Evolutionary conservation across 495 filamentous ascomycete species (phyloP), one percentile per base, ranked within the genome.

Genomic region (Aspergillus funiculosus): DNA sequence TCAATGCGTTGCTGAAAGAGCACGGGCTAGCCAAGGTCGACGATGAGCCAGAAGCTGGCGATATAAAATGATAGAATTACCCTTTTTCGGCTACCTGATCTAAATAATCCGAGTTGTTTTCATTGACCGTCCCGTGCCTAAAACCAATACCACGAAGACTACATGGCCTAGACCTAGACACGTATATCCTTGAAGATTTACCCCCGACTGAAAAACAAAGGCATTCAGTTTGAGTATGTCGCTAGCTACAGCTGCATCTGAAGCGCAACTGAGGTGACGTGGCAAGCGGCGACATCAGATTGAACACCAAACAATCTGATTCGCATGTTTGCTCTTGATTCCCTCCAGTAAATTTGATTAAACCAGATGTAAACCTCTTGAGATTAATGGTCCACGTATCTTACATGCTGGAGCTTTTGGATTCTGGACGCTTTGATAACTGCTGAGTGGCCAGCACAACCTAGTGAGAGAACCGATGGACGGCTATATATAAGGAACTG

Each of bases 21-120:
- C 90, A 97, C 61, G 89, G 89, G 59, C 64, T 99, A 63, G 94
- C 89, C 44, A 96, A 94, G 77, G 77, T 83, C 39, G 83, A 90
- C 61, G 82, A 80, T 48, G 82, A 80, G 58, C 72, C 79, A 38
- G 89, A 94, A 63, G 80, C 67, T 75, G 74, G 68, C 49, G 74
- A 74, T 44, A 57, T 63, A 50, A 71, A 69, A 69, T 54, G 49
- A 54, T 44, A 46, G 44, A 50, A 46, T 46, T 20, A 30, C 44
- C 27, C 27, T 27, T 34, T 53, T 19, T 32, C 35, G 44, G 34
- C 20, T 48, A 41, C 39, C 38, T 46, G 37, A 53, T 47, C 43
- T 36, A 42, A 36, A 52, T 63, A 66, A 64, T 64, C 53, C 50
- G 47, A 59, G 54, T 17, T 48, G 43, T 48, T 55, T 42, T 55